Base-by-base conservation (phyloP, 768 basidiomycete genomes). In the Trametes meyenii region DNA sequence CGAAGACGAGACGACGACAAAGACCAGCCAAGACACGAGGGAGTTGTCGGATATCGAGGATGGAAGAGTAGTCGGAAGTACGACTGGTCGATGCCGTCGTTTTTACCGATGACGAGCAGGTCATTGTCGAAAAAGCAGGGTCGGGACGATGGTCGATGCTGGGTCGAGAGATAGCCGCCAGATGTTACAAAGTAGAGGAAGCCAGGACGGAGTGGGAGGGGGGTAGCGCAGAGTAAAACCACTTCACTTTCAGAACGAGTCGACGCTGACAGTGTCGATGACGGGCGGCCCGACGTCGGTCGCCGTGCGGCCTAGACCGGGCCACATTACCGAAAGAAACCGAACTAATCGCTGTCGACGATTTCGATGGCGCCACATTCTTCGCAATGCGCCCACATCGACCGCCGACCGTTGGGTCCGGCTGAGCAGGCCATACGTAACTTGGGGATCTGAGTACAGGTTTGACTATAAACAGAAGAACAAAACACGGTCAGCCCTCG, bases 331-430 rank as follows among this genome's bases (percentile, higher is more conserved):
- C 19, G 13, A 5, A 8, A 24, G 26, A 39, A 5, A 24, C 23
- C 40, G 61, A 46, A 46, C 67, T 76, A 88, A 74, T 89, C 87
- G 75, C 81, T 81, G 71, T 92, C 88, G 75, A 93, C 88, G 87
- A 92, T 92, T 64, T 90, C 90, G 73, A 93, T 92, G 60, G 91
- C 88, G 74, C 91, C 91, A 73, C 91, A 93, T 78, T 91, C 82
- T 80, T 92, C 90, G 74, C 91, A 93, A 72, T 89, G 87, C 69
- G 86, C 87, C 91, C 91, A 93, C 89, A 93, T 92, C 17, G 89
- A 86, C 59, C 87, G 80, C 71, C 83, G 84, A 62, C 90, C 90
- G 64, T 85, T 84, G 62, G 80, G 74, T 55, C 88, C 84, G 19
- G 89, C 74, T 36, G 89, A 84, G 68, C 90, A 92, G 36, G 91